These are phyloP conservation scores for Trichoderma oligosporum DNA, from an alignment of 2,329 filamentous ascomycete genomes.

Conservation along the genomic window DNA sequence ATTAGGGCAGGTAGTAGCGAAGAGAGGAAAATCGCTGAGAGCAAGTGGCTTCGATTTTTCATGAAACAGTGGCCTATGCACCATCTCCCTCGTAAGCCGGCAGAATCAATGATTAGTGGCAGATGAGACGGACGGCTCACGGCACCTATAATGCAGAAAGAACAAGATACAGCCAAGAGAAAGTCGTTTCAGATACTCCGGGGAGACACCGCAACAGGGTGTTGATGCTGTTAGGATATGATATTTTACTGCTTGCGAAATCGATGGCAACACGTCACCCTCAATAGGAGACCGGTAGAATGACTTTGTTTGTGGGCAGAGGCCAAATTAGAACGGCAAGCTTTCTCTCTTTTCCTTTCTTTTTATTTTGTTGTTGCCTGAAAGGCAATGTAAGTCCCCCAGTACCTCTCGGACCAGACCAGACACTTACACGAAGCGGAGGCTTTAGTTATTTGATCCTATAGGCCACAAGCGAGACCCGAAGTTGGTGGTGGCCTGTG, in stretches of 20 bases:
- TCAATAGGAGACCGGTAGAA: not conserved
- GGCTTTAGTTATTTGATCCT: conserved; percentile 12
- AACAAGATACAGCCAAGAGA: not conserved
- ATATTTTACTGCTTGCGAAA: not conserved
- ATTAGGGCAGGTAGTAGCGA: conserved; percentile 15
- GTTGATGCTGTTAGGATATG: not conserved
- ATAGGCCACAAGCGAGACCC: conserved; percentile 4
- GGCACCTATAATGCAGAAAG: not conserved
- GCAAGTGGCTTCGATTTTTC: not conserved
- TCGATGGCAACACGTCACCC: not conserved
- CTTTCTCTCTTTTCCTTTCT: not conserved
- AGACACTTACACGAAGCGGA: conserved; percentile 11
- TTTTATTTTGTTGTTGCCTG: not conserved
- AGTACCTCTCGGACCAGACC: not conserved
- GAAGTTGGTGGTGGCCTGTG: conserved; percentile 4
- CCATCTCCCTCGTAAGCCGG: not conserved
- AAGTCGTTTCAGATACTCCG: not conserved
- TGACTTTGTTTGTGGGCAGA: not conserved
- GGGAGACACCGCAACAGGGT: not conserved
- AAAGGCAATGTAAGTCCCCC: not conserved
- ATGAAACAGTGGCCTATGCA: conserved; percentile 2
- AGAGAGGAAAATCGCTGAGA: not conserved
- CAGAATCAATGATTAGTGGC: not conserved
- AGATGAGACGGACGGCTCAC: conserved; percentile 1
- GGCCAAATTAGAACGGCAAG: not conserved